Evolutionary conservation across 345 rosid species (phyloP).

Genomic region (Lepidium sativum): DNA sequence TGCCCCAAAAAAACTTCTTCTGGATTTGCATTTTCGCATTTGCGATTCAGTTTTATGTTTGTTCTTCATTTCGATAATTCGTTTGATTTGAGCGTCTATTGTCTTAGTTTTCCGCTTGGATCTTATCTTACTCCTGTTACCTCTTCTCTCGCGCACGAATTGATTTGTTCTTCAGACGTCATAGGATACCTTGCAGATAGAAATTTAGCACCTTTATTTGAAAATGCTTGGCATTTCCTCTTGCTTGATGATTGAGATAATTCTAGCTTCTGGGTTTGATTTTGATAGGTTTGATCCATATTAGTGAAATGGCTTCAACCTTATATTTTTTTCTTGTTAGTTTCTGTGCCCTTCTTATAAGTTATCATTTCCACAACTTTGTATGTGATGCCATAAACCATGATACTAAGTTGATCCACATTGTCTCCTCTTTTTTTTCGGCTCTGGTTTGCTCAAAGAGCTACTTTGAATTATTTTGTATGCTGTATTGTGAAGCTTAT

Average conservation of each 20-base stretch:
- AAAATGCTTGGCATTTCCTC: neutral
- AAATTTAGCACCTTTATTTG: neutral
- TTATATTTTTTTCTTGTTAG: neutral
- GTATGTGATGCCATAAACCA: neutral
- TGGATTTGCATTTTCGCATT: neutral
- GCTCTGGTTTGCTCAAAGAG: neutral
- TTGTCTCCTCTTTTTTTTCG: neutral
- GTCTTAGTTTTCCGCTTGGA: neutral
- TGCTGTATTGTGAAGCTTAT: neutral
- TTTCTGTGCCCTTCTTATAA: too few species aligned
- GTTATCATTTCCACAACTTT: neutral
- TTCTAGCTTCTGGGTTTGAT: neutral
- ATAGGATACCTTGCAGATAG: neutral
- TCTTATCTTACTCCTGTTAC: neutral
- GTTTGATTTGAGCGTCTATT: neutral
- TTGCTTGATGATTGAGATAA: neutral
- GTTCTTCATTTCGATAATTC: neutral
- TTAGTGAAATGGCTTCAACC: neutral
- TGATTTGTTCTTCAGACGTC: neutral
- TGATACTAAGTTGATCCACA: neutral
- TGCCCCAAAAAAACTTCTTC: neutral
- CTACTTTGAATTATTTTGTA: neutral
- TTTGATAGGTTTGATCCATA: neutral
- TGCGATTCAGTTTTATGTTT: neutral
- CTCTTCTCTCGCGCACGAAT: neutral